Evolutionary conservation across 2,329 filamentous ascomycete species (phyloP), one percentile per base, ranked within the genome.

Genomic region (Aspergillus vadensis): DNA sequence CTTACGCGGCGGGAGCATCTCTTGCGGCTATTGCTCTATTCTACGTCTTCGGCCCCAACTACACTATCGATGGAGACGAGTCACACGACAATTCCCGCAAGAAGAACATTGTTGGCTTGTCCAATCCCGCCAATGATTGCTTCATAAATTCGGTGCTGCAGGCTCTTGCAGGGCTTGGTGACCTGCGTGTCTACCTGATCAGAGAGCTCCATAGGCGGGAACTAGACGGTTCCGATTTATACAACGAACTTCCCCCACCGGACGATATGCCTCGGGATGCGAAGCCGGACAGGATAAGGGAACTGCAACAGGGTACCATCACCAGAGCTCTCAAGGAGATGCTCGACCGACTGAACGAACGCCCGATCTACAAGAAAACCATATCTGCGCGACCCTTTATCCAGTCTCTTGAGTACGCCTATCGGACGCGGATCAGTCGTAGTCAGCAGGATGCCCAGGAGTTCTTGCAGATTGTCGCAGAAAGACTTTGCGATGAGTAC

Each of bases 361-460:
- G 95, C 55, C 94, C 95, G 1, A 91, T 98, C 67, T 91, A 93
- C 76, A 92, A 88, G 72, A 99, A 98, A 81, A 95, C 92, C 0
- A 96, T 98, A 58, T 92, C 91, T 15, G 92, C 94, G 3, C 85
- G 87, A n/a, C 84, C 85, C 0, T 97, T 99, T 72, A 90, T 99
- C 47, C 82, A 85, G 64, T 89, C 91, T 0, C 81, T 99, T 55
- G 95, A 99, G 79, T 81, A 82, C 30, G 92, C 94, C 0, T 99
- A 97, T 72, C 87, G 87, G 58, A 94, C 96, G 70, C 88, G 91
- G 69, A 96, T 99, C 69, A 97, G 91, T 73, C 85, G 94, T 57
- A 92, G 95, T 72, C 95, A 99, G 77, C 95, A 99, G 77, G 95
- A 99, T 79, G 95, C 95, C 10, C 95, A 99, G 72, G 95, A 99